A percentile compares a stretch with the other conserved stretches of the same genome.
Evolutionary conservation across 75 land plant genomes (phyloP).

Genomic region (Sequoia sempervirens): DNA sequence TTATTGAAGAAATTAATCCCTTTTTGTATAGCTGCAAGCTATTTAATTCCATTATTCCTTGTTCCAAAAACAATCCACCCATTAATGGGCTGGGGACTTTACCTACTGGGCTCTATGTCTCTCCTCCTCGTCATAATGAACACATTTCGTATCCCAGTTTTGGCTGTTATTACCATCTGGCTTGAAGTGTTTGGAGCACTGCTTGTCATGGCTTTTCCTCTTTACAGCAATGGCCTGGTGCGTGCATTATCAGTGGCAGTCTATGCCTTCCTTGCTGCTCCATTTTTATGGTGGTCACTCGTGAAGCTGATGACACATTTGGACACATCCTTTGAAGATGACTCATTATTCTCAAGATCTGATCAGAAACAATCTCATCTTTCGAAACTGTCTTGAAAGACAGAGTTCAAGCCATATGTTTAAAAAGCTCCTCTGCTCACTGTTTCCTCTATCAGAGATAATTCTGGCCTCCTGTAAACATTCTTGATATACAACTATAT

Average conservation of each 20-base stretch:
- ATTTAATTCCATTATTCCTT: slow-evolving; percentile 45
- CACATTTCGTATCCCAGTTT: slow-evolving; percentile 48
- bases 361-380: too few species aligned
- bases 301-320: slow-evolving; percentile 23
- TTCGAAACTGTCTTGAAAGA: too few species aligned
- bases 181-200: slow-evolving; percentile 55
- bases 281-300: slow-evolving; percentile 37
- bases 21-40: neutral
- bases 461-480: too few species aligned
- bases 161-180: slow-evolving; percentile 54
- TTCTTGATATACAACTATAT: too few species aligned
- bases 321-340: slow-evolving; percentile 34
- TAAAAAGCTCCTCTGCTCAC: too few species aligned
- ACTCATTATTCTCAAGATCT: slow-evolving; percentile 12
- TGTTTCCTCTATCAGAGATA: too few species aligned
- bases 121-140: slow-evolving; percentile 42
- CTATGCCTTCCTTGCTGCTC: slow-evolving; percentile 34
- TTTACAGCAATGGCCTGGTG: slow-evolving; percentile 59
- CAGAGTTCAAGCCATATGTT: too few species aligned
- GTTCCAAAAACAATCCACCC: slow-evolving; percentile 82
- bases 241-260: slow-evolving; percentile 56
- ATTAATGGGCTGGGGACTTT: slow-evolving; percentile 73
- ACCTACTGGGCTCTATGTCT: slow-evolving; percentile 65
- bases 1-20: neutral
- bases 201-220: slow-evolving; percentile 68